Evolutionary conservation across 2,329 filamentous ascomycete genomes (phyloP).

Genomic region (Dothideomycetes sp.): DNA sequence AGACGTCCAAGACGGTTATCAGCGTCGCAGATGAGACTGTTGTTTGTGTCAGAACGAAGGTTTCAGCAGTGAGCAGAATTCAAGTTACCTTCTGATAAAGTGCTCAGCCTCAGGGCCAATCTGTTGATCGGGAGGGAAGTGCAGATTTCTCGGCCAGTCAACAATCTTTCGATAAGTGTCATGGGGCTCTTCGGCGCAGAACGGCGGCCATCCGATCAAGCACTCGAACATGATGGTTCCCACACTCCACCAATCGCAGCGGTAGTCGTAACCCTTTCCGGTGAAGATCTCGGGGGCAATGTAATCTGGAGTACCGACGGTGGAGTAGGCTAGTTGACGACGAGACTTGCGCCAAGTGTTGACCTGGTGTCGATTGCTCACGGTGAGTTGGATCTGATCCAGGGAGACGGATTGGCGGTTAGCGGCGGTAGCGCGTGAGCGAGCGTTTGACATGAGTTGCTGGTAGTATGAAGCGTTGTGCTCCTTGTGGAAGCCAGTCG

Average conservation of each 20-base stretch:
- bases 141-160: conserved; percentile 91
- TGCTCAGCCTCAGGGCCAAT: conserved; percentile 83
- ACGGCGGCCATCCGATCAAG: conserved; percentile 95
- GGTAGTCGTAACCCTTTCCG: conserved; percentile 88
- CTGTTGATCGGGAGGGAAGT: conserved; percentile 92
- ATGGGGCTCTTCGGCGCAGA: conserved; percentile 94
- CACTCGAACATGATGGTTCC: conserved; percentile 99
- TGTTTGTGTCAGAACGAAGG: conserved; percentile 2
- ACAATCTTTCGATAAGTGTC: conserved; percentile 99
- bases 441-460: conserved; percentile 64
- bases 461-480: conserved; percentile 99
- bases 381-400: conserved; percentile 95
- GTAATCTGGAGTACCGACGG: conserved; percentile 95
- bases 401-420: conserved; percentile 92
- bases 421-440: conserved; percentile 35
- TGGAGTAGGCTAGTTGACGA: conserved; percentile 93
- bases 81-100: conserved; percentile 72
- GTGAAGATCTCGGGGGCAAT: conserved; percentile 98
- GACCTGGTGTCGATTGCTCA: conserved; percentile 94
- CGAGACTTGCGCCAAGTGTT: conserved; percentile 98
- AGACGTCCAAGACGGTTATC: conserved; percentile 80
- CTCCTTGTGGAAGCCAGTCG: conserved; percentile 93
- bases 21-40: conserved; percentile 84
- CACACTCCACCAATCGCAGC: conserved; percentile 98
- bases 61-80: neutral